Conservation (phyloP, 768 basidiomycete genomes). For the Lactarius akahatsu region DNA sequence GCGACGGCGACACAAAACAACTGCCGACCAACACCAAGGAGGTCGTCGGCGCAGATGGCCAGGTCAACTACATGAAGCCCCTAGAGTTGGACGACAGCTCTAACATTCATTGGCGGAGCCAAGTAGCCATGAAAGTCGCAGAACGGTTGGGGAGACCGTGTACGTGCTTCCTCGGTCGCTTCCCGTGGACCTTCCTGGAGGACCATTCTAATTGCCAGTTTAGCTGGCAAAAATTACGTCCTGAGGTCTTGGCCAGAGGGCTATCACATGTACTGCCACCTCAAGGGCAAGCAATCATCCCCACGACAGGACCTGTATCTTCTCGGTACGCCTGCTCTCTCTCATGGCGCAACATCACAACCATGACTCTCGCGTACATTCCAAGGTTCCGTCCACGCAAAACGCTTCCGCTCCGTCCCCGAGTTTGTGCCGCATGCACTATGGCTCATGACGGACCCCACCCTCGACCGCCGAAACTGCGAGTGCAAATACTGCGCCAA, state of each 20-base stretch:
- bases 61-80: slow-evolving; percentile 70
- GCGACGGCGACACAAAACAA: slow-evolving; percentile 53
- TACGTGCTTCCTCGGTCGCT: slow-evolving; percentile 35
- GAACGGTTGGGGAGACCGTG: slow-evolving; percentile 49
- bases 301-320: slow-evolving; percentile 80
- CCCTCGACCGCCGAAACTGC: slow-evolving; percentile 51
- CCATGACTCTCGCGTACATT: no score
- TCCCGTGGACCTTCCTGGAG: not conserved
- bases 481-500: slow-evolving; percentile 77
- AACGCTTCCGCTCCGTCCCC: slow-evolving; percentile 73
- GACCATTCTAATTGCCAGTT: slow-evolving; percentile 5
- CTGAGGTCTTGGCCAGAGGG: slow-evolving; percentile 62
- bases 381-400: slow-evolving; percentile 42
- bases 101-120: slow-evolving; percentile 53
- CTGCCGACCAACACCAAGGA: slow-evolving; percentile 61
- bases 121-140: slow-evolving; percentile 45
- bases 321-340: slow-evolving; percentile 49
- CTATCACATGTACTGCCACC: slow-evolving; percentile 73
- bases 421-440: slow-evolving; percentile 84
- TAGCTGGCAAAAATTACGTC: slow-evolving; percentile 57
- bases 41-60: slow-evolving; percentile 55
- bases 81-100: slow-evolving; percentile 51
- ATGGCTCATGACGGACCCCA: slow-evolving; percentile 66
- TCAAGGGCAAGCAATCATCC: slow-evolving; percentile 54
- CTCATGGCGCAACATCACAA: not conserved